Evolutionary conservation across 1,284 basidiomycete species (phyloP).

Genomic region (Puccinia hordei): DNA sequence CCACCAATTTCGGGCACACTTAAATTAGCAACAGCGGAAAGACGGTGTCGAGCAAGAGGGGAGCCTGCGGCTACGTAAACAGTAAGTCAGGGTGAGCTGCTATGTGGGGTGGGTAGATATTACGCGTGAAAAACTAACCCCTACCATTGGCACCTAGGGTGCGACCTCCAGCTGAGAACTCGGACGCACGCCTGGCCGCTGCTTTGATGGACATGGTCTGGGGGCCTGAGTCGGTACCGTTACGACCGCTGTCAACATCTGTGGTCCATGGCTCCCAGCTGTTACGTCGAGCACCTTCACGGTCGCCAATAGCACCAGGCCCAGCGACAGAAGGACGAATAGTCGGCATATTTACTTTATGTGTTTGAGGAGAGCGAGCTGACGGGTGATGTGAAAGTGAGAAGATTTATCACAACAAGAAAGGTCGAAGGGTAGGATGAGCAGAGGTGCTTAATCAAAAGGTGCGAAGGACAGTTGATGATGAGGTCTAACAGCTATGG

Average conservation of each 20-base stretch:
- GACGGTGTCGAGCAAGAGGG: constrained; percentile 38
- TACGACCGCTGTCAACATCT: constrained; percentile 33
- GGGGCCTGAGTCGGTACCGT: constrained; percentile 9
- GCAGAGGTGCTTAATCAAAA: neutral
- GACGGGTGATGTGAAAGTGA: neutral
- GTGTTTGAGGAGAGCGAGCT: neutral
- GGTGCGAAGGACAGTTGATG: neutral
- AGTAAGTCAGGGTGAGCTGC: neutral
- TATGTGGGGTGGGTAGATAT: neutral
- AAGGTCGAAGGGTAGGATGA: constrained; percentile 11
- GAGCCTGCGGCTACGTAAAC: constrained; percentile 15
- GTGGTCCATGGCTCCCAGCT: constrained; percentile 50
- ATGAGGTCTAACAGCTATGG: neutral
- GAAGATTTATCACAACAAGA: constrained; percentile 35
- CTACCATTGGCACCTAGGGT: neutral
- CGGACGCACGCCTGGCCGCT: constrained; percentile 38
- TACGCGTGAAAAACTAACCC: constrained; percentile 3
- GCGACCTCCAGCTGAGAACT: constrained; percentile 34
- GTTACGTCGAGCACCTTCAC: constrained; percentile 45
- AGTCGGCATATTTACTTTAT: constrained; percentile 39
- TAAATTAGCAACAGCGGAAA: constrained; percentile 31
- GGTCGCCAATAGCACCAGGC: constrained; percentile 51
- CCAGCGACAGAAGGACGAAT: constrained; percentile 48
- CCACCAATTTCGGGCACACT: constrained; percentile 31
- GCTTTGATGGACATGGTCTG: constrained; percentile 33